Percentiles rank a stretch among this genome's conserved stretches.
phyloP scores from a whole-genome alignment of 495 filamentous ascomycete genomes.

The Lentithecium fluviatile region DNA sequence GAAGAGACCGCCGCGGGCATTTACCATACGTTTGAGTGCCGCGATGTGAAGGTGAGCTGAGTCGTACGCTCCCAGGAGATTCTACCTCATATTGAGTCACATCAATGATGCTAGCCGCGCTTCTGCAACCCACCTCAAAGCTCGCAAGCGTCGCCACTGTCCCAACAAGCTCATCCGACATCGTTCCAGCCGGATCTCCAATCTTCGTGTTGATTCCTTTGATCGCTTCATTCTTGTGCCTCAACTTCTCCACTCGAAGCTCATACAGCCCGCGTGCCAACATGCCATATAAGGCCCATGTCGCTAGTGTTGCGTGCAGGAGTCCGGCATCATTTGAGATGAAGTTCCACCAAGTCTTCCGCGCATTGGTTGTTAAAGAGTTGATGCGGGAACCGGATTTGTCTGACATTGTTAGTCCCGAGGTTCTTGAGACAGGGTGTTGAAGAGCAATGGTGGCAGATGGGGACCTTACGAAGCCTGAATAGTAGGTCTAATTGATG shows the following conservation, averaged over 20 bases:
- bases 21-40: slow-evolving; percentile 32
- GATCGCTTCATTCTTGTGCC: slow-evolving; percentile 32
- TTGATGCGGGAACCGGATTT: slow-evolving; percentile 19
- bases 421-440: not conserved
- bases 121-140: slow-evolving; percentile 27
- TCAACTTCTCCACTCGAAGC: slow-evolving; percentile 11
- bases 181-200: slow-evolving; percentile 5
- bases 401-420: slow-evolving; percentile 14
- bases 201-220: slow-evolving; percentile 31
- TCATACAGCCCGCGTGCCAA: slow-evolving; percentile 12
- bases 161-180: slow-evolving; percentile 28
- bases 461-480: slow-evolving; percentile 18
- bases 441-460: not conserved
- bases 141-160: slow-evolving; percentile 27
- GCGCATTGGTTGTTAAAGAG: slow-evolving; percentile 24
- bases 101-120: not conserved
- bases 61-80: slow-evolving; percentile 30
- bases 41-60: slow-evolving; percentile 29
- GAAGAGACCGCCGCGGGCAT: slow-evolving; percentile 23
- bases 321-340: slow-evolving; percentile 27
- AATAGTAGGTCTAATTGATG: slow-evolving; percentile 22
- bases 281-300: slow-evolving; percentile 29
- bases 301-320: slow-evolving; percentile 28
- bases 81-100: slow-evolving; percentile 7
- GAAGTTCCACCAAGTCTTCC: slow-evolving; percentile 33